These are phyloP conservation scores for Tagetes patula DNA, from an alignment of 129 eudicot genomes.

Conservation along the genomic window DNA sequence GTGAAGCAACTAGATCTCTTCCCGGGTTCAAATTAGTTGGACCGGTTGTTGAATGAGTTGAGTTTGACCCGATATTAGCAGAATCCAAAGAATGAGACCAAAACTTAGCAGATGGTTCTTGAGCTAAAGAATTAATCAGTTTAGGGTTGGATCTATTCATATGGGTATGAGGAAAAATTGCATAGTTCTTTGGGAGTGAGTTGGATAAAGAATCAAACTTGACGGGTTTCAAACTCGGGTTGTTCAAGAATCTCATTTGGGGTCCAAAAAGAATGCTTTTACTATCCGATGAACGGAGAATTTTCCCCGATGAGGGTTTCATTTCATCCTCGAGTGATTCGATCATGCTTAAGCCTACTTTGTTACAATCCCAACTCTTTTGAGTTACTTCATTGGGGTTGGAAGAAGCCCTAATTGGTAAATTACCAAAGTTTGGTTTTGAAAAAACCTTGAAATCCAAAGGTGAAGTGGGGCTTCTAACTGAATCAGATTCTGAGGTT, in stretches of 20 bases:
- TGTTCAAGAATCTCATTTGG: constrained; percentile 62
- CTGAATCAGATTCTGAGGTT: constrained; percentile 73
- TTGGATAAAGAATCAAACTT: constrained; percentile 61
- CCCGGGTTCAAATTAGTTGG: constrained; percentile 32
- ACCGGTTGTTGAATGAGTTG: constrained; percentile 31
- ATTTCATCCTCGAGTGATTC: constrained; percentile 69
- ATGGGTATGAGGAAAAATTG: constrained; percentile 47
- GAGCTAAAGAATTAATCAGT: constrained; percentile 54
- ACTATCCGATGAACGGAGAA: constrained; percentile 53
- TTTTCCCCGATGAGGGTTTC: constrained; percentile 51
- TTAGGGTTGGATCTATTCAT: constrained; percentile 48
- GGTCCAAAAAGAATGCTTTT: constrained; percentile 71
- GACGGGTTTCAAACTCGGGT: constrained; percentile 41
- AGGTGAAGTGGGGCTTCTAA: constrained; percentile 92
- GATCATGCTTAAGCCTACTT: constrained; percentile 89
- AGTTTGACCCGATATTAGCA: constrained; percentile 39
- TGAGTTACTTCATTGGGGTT: constrained; percentile 59
- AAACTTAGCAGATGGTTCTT: constrained; percentile 43
- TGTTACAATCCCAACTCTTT: constrained; percentile 72
- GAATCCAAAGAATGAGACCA: constrained; percentile 83
- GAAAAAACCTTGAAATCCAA: constrained; percentile 80
- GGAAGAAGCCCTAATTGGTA: constrained; percentile 50
- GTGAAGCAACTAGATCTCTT: constrained; percentile 44
- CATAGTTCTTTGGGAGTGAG: constrained; percentile 71
- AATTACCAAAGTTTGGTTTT: constrained; percentile 57